phyloP scores from a whole-genome alignment of 352 stramenopile species.

The Globisporangium spiculum region DNA sequence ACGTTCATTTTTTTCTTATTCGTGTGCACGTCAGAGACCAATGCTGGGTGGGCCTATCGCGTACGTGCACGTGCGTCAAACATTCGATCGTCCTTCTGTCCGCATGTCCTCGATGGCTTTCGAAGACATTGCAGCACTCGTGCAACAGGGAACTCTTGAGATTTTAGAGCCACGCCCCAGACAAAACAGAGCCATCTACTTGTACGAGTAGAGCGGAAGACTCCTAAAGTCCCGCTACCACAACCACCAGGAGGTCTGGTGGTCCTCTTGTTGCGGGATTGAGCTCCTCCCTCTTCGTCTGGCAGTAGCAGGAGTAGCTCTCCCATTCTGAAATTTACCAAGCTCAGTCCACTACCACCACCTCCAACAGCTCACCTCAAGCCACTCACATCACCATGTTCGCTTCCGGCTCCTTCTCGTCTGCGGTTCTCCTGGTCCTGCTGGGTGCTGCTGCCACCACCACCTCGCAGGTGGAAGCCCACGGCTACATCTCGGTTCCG shows the following conservation, averaged over 20 bases:
- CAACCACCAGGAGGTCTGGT: neutral
- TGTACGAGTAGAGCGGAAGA: neutral
- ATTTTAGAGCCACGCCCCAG: neutral
- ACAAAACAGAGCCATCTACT: neutral
- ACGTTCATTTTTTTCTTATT: neutral
- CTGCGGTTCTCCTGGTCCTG: neutral
- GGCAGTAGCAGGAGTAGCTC: neutral
- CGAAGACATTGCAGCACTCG: neutral
- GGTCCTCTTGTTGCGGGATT: too few species aligned
- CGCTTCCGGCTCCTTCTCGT: neutral
- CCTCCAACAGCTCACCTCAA: neutral
- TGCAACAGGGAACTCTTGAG: neutral
- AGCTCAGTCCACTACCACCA: constrained; percentile 1
- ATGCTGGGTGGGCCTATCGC: neutral
- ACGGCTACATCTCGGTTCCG: constrained; percentile 35
- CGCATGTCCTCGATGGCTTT: neutral
- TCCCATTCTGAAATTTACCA: constrained; percentile 22
- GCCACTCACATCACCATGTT: neutral
- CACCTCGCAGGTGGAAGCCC: constrained; percentile 15
- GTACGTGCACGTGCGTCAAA: constrained; percentile 4
- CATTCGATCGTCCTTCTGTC: neutral
- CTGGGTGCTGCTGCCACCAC: constrained; percentile 4
- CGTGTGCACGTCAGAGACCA: neutral
- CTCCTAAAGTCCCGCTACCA: too few species aligned
- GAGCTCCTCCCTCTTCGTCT: neutral